Evolutionary conservation across 768 basidiomycete species (phyloP).

Genomic region (Serendipita indica): DNA sequence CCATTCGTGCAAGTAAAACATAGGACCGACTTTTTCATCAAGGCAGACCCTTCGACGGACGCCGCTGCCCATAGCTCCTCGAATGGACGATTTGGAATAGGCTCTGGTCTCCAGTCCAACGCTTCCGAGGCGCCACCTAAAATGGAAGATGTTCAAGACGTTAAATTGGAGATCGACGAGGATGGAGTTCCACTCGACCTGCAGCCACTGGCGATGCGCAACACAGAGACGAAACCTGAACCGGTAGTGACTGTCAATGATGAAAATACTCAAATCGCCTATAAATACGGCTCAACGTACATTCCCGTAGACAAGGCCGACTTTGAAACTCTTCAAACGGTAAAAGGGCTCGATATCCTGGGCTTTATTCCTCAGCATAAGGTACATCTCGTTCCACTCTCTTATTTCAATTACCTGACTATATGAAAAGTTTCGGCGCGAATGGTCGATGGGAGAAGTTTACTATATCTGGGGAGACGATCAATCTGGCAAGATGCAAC

Average conservation of each 20-base stretch:
- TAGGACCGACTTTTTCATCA: constrained; percentile 1
- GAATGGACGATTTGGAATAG: no score
- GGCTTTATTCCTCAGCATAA: constrained; percentile 62
- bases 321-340: constrained; percentile 57
- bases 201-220: constrained; percentile 24
- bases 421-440: constrained; percentile 55
- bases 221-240: constrained; percentile 22
- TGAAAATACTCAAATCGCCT: constrained; percentile 65
- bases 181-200: constrained; percentile 23
- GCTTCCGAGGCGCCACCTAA: constrained; percentile 16
- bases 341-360: constrained; percentile 75
- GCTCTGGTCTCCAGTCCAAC: not conserved
- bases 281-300: constrained; percentile 82
- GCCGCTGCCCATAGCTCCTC: not conserved
- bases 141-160: constrained; percentile 23
- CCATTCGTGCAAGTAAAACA: not conserved
- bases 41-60: not conserved
- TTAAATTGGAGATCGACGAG: constrained; percentile 19
- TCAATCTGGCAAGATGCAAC: constrained; percentile 48
- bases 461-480: constrained; percentile 75
- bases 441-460: constrained; percentile 70
- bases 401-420: constrained; percentile 5
- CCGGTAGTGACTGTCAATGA: constrained; percentile 37
- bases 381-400: constrained; percentile 26
- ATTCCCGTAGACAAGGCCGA: constrained; percentile 76